Evolutionary conservation across 2,329 filamentous ascomycete species (phyloP), one percentile per base, ranked within the genome.

Genomic region (Nothophoma quercina): DNA sequence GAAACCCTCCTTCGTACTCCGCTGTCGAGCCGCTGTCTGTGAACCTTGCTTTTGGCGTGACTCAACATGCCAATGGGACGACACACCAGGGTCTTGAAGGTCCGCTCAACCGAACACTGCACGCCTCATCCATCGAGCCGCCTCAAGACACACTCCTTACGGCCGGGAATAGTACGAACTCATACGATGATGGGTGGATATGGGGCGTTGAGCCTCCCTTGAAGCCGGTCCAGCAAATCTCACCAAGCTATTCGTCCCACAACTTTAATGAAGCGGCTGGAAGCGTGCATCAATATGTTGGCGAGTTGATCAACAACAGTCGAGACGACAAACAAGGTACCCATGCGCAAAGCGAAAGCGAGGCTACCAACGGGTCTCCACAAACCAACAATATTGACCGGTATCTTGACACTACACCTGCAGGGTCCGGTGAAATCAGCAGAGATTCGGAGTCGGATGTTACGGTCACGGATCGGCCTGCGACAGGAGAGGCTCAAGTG

Each of bases 401-500:
- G 16, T 2, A 28, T 21, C 16, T 38, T 29, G 38, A n/a, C 13
- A 22, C 10, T 29, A 18, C 18, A 34, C 9, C n/a, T 28, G 21
- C 21, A 32, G 32, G 32, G 19, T 25, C 46, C 8, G 38, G 18
- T n/a, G 28, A 41, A 19, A 19, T 29, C 23, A 29, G 18, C 10
- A 0, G 10, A 15, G 10, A 41, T 16, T 29, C 23, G 18, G 28
- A 34, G 22, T 19, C 21, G 18, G 16, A 18, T 18, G 30, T 26
- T n/a, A 35, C 22, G 41, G 41, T 30, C 41, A 41, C 35, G 13
- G 23, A 46, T 40, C 35, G 29, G 41, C 41, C 25, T 35, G 23
- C 18, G 42, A 29, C 49, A 41, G 32, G 9, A 12, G 35, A 51
- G 49, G 35, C 41, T 41, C 29, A 41, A 35, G 41, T 35, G 41